phyloP scores from a whole-genome alignment of 2,329 filamentous ascomycete genomes.

The Colletotrichum acutatum region DNA sequence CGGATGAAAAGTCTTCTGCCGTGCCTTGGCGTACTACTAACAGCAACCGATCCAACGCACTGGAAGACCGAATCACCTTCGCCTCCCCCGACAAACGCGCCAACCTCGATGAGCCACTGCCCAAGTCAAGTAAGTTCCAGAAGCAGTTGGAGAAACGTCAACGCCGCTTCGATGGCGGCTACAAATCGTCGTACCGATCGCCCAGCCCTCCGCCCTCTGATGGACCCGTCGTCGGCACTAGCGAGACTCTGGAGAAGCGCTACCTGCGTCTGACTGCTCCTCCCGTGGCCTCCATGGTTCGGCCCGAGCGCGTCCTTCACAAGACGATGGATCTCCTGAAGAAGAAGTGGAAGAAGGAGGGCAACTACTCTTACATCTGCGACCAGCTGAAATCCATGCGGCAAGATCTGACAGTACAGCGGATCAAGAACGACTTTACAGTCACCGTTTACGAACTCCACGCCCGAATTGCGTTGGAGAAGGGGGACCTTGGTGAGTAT shows the following conservation, averaged over 20 bases:
- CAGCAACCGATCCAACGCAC: constrained; percentile 52
- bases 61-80: constrained; percentile 83
- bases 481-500: constrained; percentile 99
- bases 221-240: constrained; percentile 87
- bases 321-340: constrained; percentile 90
- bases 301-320: constrained; percentile 81
- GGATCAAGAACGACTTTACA: constrained; percentile 96
- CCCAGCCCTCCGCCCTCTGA: constrained; percentile 67
- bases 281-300: constrained; percentile 88
- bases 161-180: constrained; percentile 82
- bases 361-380: constrained; percentile 97
- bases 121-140: constrained; percentile 85
- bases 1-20: constrained; percentile 62
- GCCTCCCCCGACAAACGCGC: constrained; percentile 59
- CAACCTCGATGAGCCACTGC: constrained; percentile 53
- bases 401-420: constrained; percentile 97
- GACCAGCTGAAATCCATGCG: constrained; percentile 99
- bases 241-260: constrained; percentile 86
- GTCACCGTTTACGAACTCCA: constrained; percentile 98
- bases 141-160: constrained; percentile 88
- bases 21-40: constrained; percentile 84
- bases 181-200: constrained; percentile 65
- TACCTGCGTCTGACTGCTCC: constrained; percentile 94
- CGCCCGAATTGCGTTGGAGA: constrained; percentile 96
- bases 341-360: constrained; percentile 92